Evolutionary conservation across 179 eudicot genomes (phyloP).

Genomic region (Actinidia chinensis): DNA sequence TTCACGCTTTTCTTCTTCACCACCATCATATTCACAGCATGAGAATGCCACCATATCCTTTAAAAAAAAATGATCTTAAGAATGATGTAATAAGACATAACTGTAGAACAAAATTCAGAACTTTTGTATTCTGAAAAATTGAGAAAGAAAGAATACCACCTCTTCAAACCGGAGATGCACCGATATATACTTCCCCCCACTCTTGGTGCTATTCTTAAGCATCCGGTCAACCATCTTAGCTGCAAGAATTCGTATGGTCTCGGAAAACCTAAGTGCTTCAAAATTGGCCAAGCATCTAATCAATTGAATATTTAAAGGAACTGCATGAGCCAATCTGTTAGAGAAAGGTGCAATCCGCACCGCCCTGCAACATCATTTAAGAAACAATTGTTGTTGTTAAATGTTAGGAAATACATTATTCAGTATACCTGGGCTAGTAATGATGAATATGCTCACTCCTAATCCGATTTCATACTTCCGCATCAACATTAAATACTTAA

Average conservation of each 20-base stretch:
- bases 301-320: conserved; percentile 76
- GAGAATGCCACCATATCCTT: conserved; percentile 99
- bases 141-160: conserved; percentile 37
- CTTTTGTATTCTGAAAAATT: neutral
- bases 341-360: conserved; percentile 98
- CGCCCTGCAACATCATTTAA: conserved; percentile 54
- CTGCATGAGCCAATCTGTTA: conserved; percentile 90
- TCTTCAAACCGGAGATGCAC: conserved; percentile 99
- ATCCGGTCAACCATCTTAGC: conserved; percentile 84
- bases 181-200: conserved; percentile 83
- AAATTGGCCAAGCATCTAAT: conserved; percentile 89
- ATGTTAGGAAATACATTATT: neutral
- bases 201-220: conserved; percentile 64
- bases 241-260: conserved; percentile 77
- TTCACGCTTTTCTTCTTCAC: conserved; percentile 82
- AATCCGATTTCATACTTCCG: neutral
- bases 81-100: neutral
- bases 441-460: neutral
- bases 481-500: neutral
- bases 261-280: conserved; percentile 92
- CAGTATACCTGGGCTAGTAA: neutral
- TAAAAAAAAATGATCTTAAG: conserved; percentile 18
- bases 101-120: neutral
- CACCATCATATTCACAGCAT: conserved; percentile 96
- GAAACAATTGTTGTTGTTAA: neutral